These are phyloP conservation scores for Irpex sp. DNA, from an alignment of 1,284 basidiomycete genomes.

Conservation along the genomic window DNA sequence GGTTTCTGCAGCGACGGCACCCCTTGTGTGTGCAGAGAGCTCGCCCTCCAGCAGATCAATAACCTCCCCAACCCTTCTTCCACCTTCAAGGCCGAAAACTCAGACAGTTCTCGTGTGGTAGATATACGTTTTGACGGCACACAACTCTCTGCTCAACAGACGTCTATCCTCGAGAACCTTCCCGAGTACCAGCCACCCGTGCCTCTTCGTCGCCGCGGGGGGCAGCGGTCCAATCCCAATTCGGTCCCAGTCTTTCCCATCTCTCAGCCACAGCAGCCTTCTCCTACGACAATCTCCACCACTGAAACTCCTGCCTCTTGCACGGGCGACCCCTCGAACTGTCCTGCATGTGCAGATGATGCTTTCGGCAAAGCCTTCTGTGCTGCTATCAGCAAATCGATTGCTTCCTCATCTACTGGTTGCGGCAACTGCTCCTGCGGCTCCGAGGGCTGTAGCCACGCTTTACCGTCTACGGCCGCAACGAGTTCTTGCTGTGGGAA, in stretches of 20 bases:
- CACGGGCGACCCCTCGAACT: constrained; percentile 65
- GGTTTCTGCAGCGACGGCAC: constrained; percentile 69
- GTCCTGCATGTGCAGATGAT: constrained; percentile 76
- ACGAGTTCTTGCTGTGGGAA: constrained; percentile 24
- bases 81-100: constrained; percentile 34
- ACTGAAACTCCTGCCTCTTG: constrained; percentile 41
- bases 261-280: constrained; percentile 6
- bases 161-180: constrained; percentile 70
- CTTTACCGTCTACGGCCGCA: not conserved
- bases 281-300: constrained; percentile 13
- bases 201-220: constrained; percentile 59
- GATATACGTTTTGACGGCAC: constrained; percentile 12
- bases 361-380: constrained; percentile 87
- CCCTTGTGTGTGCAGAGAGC: constrained; percentile 73
- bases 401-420: constrained; percentile 38
- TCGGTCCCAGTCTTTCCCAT: constrained; percentile 53
- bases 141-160: constrained; percentile 13
- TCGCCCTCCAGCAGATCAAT: constrained; percentile 43
- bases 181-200: constrained; percentile 76
- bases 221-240: constrained; percentile 28
- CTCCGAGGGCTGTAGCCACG: constrained; percentile 15
- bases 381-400: constrained; percentile 63
- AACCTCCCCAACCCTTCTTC: constrained; percentile 13
- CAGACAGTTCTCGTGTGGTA: constrained; percentile 18
- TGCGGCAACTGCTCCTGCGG: constrained; percentile 55